phyloP scores from a whole-genome alignment of 805 yeast species.

The Tetrapisispora phaffii region DNA sequence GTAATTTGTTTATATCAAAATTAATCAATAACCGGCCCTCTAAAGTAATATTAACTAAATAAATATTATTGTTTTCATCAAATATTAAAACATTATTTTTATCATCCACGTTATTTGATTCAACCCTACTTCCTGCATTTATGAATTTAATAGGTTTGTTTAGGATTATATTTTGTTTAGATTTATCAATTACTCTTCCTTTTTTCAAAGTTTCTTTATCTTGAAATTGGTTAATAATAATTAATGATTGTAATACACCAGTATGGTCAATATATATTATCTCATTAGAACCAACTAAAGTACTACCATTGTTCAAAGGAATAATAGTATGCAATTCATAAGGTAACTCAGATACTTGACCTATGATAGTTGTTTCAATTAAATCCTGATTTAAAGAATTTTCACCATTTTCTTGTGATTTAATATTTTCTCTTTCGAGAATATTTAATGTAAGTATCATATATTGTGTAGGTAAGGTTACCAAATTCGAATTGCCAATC shows the following conservation, averaged over 20 bases:
- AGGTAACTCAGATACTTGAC: constrained; percentile 57
- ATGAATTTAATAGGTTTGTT: constrained; percentile 11
- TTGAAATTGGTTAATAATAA: constrained; percentile 26
- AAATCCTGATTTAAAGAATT: constrained; percentile 16
- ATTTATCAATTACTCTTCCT: constrained; percentile 38
- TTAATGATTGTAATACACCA: constrained; percentile 35
- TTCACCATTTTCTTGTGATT: constrained; percentile 6
- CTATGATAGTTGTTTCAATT: constrained; percentile 42
- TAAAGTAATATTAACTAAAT: constrained; percentile 18
- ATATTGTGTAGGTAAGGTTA: constrained; percentile 16
- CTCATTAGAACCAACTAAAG: constrained; percentile 66
- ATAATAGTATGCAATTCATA: constrained; percentile 59
- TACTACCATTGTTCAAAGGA: constrained; percentile 56
- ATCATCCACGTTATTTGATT: constrained; percentile 5
- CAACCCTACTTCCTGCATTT: background rate
- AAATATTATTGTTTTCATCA: constrained; percentile 20
- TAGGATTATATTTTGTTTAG: constrained; percentile 20
- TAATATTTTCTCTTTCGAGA: constrained; percentile 4
- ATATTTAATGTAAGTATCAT: constrained; percentile 45
- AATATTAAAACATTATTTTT: constrained; percentile 16
- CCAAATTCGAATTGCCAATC: constrained; percentile 47
- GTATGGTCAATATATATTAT: constrained; percentile 64
- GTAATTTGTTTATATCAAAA: constrained; percentile 23
- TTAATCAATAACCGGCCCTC: constrained; percentile 27
- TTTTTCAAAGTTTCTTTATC: constrained; percentile 37